These are phyloP conservation scores for Tremella mesenterica DNA, from an alignment of 768 basidiomycete genomes.

Conservation along the genomic window DNA sequence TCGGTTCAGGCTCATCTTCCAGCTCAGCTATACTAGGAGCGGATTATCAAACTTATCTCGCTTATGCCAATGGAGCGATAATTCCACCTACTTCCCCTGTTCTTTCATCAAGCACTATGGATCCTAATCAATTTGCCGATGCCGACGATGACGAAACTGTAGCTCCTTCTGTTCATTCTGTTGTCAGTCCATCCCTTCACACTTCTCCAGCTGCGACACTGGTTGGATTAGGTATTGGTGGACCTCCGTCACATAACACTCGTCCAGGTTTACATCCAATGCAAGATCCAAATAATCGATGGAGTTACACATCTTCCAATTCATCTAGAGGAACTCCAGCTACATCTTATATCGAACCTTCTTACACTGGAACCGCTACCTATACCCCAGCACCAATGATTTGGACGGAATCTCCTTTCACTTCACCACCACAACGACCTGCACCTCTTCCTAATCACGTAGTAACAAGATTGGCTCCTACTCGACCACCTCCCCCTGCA, in stretches of 20 bases:
- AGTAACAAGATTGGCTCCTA: conserved; percentile 16
- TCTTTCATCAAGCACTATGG: conserved; percentile 10
- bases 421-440: conserved; percentile 12
- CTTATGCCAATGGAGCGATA: conserved; percentile 17
- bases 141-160: conserved; percentile 46
- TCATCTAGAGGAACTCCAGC: conserved; percentile 22
- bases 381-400: conserved; percentile 10
- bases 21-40: conserved; percentile 23
- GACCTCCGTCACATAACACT: conserved; percentile 20
- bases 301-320: conserved; percentile 38
- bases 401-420: conserved; percentile 7
- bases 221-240: conserved; percentile 39
- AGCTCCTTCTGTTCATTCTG: conserved; percentile 36
- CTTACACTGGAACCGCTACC: conserved; percentile 15
- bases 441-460: conserved; percentile 17
- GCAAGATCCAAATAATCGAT: conserved; percentile 19
- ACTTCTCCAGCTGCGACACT: conserved; percentile 16
- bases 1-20: conserved; percentile 33
- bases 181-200: conserved; percentile 8
- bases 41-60: conserved; percentile 31
- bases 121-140: conserved; percentile 45
- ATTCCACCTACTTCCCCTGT: conserved; percentile 11
- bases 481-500: conserved; percentile 1
- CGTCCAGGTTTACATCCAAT: conserved; percentile 33
- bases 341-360: conserved; percentile 19